A percentile compares a stretch with the other conserved stretches of the same genome.
These are phyloP conservation scores for Jackrogersella minutella DNA, from an alignment of 495 filamentous ascomycete species.

Conservation along the genomic window DNA sequence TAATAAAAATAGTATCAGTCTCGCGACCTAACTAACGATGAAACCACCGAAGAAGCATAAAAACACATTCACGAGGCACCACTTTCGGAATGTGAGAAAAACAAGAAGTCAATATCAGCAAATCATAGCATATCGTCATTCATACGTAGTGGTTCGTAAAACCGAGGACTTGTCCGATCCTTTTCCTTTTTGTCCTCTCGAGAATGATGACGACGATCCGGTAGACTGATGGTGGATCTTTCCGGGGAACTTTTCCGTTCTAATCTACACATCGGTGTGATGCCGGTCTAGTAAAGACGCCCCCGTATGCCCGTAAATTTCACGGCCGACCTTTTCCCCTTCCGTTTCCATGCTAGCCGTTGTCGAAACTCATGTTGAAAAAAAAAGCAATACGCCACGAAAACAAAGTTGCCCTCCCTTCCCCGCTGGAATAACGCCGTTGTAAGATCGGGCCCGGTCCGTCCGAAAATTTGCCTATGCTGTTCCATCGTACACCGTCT, in stretches of 20 bases:
- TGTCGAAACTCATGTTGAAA: constrained; percentile 17
- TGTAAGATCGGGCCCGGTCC: constrained; percentile 15
- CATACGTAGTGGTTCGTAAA: constrained; percentile 44
- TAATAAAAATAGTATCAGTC: not conserved
- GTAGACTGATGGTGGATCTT: constrained; percentile 26
- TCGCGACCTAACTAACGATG: not conserved
- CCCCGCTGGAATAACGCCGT: constrained; percentile 16
- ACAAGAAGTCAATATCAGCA: constrained; percentile 4
- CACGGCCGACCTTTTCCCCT: constrained; percentile 21
- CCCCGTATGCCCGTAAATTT: constrained; percentile 23
- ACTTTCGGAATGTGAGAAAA: not conserved
- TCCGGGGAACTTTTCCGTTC: constrained; percentile 24
- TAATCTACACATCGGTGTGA: constrained; percentile 32
- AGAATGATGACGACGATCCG: constrained; percentile 36
- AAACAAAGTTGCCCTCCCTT: constrained; percentile 1
- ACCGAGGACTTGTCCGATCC: constrained; percentile 34
- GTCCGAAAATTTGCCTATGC: constrained; percentile 4
- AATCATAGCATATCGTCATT: constrained; percentile 47
- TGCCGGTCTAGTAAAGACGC: constrained; percentile 25
- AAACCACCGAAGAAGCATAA: not conserved
- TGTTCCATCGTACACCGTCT: constrained; percentile 14
- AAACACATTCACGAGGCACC: not conserved
- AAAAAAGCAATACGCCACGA: constrained; percentile 12
- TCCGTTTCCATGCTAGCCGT: constrained; percentile 28
- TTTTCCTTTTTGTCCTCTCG: constrained; percentile 19